phyloP scores from a whole-genome alignment of 2,329 filamentous ascomycete genomes.

The Aspergillus transmontanensis region DNA sequence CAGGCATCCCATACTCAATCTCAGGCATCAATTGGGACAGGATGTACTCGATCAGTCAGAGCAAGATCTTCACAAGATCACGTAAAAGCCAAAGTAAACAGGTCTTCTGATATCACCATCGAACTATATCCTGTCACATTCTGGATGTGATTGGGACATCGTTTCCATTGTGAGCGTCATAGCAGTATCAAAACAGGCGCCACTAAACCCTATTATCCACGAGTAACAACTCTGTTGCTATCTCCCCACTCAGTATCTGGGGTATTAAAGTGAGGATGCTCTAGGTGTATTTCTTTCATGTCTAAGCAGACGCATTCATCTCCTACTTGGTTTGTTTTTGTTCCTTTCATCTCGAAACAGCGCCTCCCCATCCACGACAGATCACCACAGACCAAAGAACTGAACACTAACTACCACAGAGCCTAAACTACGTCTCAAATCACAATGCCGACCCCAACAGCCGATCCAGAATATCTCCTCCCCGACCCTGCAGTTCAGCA shows the following conservation, averaged over 20 bases:
- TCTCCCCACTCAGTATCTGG: background rate
- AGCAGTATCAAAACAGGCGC: background rate
- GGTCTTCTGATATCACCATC: background rate
- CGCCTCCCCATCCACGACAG: background rate
- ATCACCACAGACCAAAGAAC: background rate
- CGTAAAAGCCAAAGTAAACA: background rate
- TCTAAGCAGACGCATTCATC: background rate
- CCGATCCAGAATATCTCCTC: background rate
- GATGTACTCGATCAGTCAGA: background rate
- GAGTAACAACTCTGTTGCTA: background rate
- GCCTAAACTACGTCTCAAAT: background rate
- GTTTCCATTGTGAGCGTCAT: background rate
- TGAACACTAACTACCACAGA: background rate
- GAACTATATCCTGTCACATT: background rate
- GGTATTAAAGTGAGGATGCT: background rate
- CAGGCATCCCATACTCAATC: background rate
- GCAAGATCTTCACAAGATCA: background rate
- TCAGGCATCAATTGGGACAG: background rate
- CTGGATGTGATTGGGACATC: background rate
- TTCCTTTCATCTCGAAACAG: background rate
- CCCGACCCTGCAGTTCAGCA: background rate
- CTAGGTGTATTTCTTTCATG: background rate
- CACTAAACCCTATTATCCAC: background rate
- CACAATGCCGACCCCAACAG: background rate
- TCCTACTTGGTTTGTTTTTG: background rate